Evolutionary conservation across 306 rosid genomes (phyloP), one percentile per base, ranked within the genome.

Genomic region (Fragaria ananassa): DNA sequence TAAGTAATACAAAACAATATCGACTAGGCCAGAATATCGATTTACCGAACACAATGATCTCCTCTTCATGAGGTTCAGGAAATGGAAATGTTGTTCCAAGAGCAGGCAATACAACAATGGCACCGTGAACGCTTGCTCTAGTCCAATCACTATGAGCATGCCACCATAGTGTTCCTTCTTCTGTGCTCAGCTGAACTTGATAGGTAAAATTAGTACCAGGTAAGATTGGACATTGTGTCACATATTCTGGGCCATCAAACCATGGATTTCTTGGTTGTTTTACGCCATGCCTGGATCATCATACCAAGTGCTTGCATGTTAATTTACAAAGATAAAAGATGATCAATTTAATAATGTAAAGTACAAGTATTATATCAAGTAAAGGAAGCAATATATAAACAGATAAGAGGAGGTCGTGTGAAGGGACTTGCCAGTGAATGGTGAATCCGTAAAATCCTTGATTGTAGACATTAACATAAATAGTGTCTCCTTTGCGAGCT

Each of bases 11-110:
- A 6, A 27, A 54, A 19, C 60, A 19, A 54, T 54, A n/a, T 54
- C n/a, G 11, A 54, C 60, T 19, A 18, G 27, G 27, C 9, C 10
- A 39, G 27, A 29, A 29, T 29, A 29, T 29, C 31, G 3, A 1
- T 1, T 19, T 76, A 76, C 68, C 80, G 0, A 76, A 5, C 23
- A 67, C 74, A 11, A 76, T 10, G 49, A 54, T 68, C 12, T 76
- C 56, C 23, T 76, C 80, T 3, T 25, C 74, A 27, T 76, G 34
- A 14, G 74, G 68, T 9, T 41, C 27, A 1, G 74, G 74, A 56
- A 67, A 76, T 23, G 80, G 80, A 17, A 51, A 67, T 10, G 44
- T 12, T 13, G 64, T n/a, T 35, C 50, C 80, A 21, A 10, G 10
- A 5, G 21, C 13, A 3, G 80, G 68, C 54, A 39, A 42, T 19